These are phyloP conservation scores for Suillus spraguei DNA, from an alignment of 768 basidiomycete species.

Conservation along the genomic window DNA sequence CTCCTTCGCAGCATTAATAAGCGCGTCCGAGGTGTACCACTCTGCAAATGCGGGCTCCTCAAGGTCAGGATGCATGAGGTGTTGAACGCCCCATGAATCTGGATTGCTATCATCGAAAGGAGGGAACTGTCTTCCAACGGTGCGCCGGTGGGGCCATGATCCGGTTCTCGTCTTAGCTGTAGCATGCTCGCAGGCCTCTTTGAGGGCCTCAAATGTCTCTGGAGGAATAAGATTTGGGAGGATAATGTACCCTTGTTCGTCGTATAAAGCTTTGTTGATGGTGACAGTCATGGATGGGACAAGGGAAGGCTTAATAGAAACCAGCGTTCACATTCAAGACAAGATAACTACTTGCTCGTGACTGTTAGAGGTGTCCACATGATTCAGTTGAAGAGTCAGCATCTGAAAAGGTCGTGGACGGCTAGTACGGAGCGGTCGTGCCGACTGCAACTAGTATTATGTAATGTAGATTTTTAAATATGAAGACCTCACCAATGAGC, in stretches of 20 bases:
- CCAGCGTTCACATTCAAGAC: background rate
- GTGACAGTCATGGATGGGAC: background rate
- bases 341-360: conserved; percentile 17
- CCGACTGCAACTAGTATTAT: background rate
- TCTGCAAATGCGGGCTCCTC: conserved; percentile 57
- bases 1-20: conserved; percentile 45
- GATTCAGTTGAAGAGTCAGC: background rate
- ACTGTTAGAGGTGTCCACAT: conserved; percentile 5
- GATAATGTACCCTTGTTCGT: conserved; percentile 67
- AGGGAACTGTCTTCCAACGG: conserved; percentile 80
- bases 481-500: too few relatives aligned
- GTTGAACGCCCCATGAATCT: conserved; percentile 83
- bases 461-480: too few relatives aligned
- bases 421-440: background rate
- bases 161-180: conserved; percentile 59
- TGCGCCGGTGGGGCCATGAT: conserved; percentile 65
- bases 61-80: conserved; percentile 79
- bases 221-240: conserved; percentile 55
- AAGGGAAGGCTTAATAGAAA: background rate
- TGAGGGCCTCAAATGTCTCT: conserved; percentile 41
- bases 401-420: background rate
- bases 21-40: conserved; percentile 65
- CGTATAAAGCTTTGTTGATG: conserved; percentile 51
- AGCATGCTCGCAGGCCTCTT: conserved; percentile 52
- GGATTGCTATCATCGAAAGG: conserved; percentile 60